These are phyloP conservation scores for Lipomyces oligophaga DNA, from an alignment of 805 yeast genomes.

Conservation along the genomic window DNA sequence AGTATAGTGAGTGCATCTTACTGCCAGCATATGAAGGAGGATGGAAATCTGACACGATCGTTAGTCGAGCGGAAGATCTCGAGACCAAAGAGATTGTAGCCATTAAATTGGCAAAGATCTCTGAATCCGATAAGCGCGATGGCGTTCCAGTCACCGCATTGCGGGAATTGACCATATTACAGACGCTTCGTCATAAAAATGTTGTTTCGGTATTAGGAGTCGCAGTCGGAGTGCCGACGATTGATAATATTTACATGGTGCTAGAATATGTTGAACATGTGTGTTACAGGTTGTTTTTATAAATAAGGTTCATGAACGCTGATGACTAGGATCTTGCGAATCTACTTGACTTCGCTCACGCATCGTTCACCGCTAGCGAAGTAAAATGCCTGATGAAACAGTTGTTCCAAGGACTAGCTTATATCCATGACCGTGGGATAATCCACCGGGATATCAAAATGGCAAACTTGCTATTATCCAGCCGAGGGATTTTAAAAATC, in stretches of 20 bases:
- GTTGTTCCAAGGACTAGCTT: constrained; percentile 20
- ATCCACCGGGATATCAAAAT: constrained; percentile 26
- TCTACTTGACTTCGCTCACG: constrained; percentile 14
- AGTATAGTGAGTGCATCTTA: constrained; percentile 10
- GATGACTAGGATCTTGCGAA: constrained; percentile 19
- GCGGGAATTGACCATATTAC: constrained; percentile 80
- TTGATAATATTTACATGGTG: constrained; percentile 66
- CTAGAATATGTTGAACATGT: constrained; percentile 82
- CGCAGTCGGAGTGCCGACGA: constrained; percentile 68
- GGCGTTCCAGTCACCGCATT: constrained; percentile 94
- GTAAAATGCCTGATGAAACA: constrained; percentile 24
- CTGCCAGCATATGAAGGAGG: not conserved
- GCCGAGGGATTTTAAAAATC: constrained; percentile 23
- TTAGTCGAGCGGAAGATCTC: constrained; percentile 61
- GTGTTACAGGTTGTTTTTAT: not conserved
- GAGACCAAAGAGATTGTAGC: constrained; percentile 70
- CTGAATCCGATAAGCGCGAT: constrained; percentile 63
- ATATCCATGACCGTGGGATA: constrained; percentile 15
- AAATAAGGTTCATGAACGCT: not conserved
- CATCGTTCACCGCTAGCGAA: constrained; percentile 17
- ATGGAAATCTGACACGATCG: not conserved
- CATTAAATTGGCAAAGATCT: constrained; percentile 72
- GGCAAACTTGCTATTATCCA: constrained; percentile 24
- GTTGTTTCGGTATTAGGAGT: constrained; percentile 77
- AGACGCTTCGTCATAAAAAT: constrained; percentile 72